Evolutionary conservation across 345 rosid genomes (phyloP), one percentile per base, ranked within the genome.

Genomic region (Acer negundo): DNA sequence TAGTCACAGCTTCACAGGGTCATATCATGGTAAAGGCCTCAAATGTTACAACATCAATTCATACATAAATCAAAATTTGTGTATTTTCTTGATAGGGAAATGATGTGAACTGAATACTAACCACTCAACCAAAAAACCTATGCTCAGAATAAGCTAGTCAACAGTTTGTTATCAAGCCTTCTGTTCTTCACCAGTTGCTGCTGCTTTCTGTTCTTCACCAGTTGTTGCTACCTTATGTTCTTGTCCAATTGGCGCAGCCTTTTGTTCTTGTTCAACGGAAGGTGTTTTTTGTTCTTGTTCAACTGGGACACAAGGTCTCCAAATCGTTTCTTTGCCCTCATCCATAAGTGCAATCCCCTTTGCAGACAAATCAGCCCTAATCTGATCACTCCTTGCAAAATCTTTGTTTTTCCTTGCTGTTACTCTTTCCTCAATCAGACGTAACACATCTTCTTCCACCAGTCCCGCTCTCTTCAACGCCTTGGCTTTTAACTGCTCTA

Each of bases 321-420:
- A 95, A 24, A 86, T 80, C 3, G 97, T 93, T 75, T 87, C 93
- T 26, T 80, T 81, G 31, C 98, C 98, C 12, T 86, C 67, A 86
- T 95, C 98, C 99, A 93, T 92, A 0, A 95, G 85, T 1, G 93
- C 94, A 81, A 93, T 90, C 38, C 99, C 98, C 74, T 91, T 79
- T 12, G 62, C 67, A 40, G 88, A 75, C 78, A 95, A 75, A n/a
- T 87, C 87, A 22, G 87, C 86, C 85, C 99, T 90, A 53, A 92
- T 87, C 83, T 83, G 80, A 88, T 93, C 98, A 70, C 96, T 88
- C 79, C 53, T 91, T 3, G 72, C 71, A 23, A 93, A 95, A 8
- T 93, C 94, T 80, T 93, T 91, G 26, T 90, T 87, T 80, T 82
- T 86, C 80, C 98, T 72, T 6, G 93, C 94, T 59, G 23, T 65